Evolutionary conservation across 495 filamentous ascomycete genomes (phyloP).

Genomic region (Articulospora tetracladia): DNA sequence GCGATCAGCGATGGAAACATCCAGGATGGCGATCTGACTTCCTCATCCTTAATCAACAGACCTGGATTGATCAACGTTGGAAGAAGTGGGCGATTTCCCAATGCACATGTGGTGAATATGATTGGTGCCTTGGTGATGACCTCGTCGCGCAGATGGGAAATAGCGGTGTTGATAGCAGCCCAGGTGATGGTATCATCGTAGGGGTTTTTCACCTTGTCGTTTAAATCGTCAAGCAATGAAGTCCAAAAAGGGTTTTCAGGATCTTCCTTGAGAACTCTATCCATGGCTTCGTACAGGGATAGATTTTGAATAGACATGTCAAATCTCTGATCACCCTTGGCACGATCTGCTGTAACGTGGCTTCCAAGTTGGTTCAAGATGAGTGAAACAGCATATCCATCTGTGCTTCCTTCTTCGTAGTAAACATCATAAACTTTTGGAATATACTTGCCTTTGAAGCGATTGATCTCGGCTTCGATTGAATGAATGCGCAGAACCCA

Average conservation of each 20-base stretch:
- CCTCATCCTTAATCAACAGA: too few species aligned
- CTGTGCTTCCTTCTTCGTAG: not conserved
- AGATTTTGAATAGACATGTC: not conserved
- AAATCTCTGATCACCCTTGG: not conserved
- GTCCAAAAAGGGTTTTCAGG: not conserved
- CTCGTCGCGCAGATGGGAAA: not conserved
- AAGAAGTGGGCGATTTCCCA: not conserved
- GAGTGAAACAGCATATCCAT: not conserved
- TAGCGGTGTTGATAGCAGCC: not conserved
- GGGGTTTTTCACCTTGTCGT: not conserved
- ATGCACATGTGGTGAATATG: not conserved
- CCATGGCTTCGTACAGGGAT: not conserved
- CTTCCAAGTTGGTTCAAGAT: not conserved
- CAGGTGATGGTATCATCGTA: not conserved
- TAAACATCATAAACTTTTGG: not conserved
- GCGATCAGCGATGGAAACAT: too few species aligned
- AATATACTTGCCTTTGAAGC: not conserved
- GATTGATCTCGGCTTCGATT: not conserved
- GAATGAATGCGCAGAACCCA: not conserved
- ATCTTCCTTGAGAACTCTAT: not conserved
- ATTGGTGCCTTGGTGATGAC: not conserved
- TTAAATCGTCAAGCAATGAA: not conserved
- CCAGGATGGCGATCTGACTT: too few species aligned
- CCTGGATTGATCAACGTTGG: too few species aligned
- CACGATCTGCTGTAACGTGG: not conserved